phyloP scores from a whole-genome alignment of 495 filamentous ascomycete genomes.

The Astrothelium subdiscretum region DNA sequence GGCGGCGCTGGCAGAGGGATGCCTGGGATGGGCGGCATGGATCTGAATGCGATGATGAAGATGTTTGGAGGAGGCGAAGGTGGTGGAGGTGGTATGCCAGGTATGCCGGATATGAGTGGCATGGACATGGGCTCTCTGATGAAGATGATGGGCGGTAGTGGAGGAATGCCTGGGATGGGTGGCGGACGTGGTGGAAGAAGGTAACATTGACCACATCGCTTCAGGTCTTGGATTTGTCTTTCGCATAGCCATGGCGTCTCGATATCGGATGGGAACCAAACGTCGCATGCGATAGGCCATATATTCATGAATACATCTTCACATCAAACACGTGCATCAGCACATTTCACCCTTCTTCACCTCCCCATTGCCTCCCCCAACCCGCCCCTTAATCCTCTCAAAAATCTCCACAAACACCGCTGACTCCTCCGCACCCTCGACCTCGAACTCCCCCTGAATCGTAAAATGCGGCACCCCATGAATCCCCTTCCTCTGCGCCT shows the following conservation, averaged over 20 bases:
- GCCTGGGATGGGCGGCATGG: slow-evolving; percentile 18
- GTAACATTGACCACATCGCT: background rate
- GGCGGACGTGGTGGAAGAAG: slow-evolving; percentile 1
- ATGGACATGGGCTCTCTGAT: slow-evolving; percentile 18
- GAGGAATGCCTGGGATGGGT: slow-evolving; percentile 4
- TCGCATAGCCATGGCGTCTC: background rate
- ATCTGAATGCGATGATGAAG: slow-evolving; percentile 23
- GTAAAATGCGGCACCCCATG: slow-evolving; percentile 61
- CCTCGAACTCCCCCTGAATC: slow-evolving; percentile 19
- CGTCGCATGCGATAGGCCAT: background rate
- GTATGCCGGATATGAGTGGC: slow-evolving; percentile 15
- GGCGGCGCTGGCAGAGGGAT: slow-evolving; percentile 42
- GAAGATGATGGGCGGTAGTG: slow-evolving; percentile 16
- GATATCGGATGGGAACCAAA: background rate
- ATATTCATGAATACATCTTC: background rate
- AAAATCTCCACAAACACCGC: slow-evolving; percentile 23
- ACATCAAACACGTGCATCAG: background rate
- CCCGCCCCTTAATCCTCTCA: slow-evolving; percentile 18
- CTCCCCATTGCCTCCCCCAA: background rate
- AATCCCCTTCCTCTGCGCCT: slow-evolving; percentile 46
- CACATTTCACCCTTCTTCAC: background rate
- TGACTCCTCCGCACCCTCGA: slow-evolving; percentile 24
- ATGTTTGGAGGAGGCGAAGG: slow-evolving; percentile 24
- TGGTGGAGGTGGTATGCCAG: slow-evolving; percentile 12
- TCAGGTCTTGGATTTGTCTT: background rate